phyloP scores from a whole-genome alignment of 1,284 basidiomycete genomes.

The Marasmius sp. region DNA sequence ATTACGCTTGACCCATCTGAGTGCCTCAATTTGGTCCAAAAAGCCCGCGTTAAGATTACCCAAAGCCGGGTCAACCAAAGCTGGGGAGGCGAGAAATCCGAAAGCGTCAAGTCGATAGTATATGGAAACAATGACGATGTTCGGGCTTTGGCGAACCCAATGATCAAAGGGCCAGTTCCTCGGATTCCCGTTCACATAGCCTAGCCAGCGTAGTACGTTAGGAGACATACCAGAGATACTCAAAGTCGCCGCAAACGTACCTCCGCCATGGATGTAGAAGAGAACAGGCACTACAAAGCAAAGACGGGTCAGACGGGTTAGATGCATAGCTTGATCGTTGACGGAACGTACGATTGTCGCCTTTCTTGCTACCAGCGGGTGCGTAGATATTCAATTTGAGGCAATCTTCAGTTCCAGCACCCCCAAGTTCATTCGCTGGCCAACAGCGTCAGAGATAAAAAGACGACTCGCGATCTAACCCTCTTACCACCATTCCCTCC shows the following conservation, averaged over 20 bases:
- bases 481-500: too few species aligned
- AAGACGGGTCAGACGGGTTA: neutral
- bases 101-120: constrained; percentile 53
- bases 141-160: constrained; percentile 50
- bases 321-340: neutral
- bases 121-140: constrained; percentile 48
- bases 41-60: constrained; percentile 63
- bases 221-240: constrained; percentile 1
- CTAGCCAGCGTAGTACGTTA: constrained; percentile 23
- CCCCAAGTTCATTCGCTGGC: constrained; percentile 49
- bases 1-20: constrained; percentile 61
- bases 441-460: too few species aligned
- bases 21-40: constrained; percentile 57
- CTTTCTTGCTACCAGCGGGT: constrained; percentile 39
- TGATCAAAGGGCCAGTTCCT: constrained; percentile 52
- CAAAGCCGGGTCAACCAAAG: constrained; percentile 34
- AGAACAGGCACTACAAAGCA: constrained; percentile 23
- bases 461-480: too few species aligned
- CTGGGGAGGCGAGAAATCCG: constrained; percentile 49
- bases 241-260: constrained; percentile 21
- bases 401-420: constrained; percentile 61
- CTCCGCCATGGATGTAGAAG: constrained; percentile 68
- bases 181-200: constrained; percentile 57
- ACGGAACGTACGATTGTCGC: constrained; percentile 38
- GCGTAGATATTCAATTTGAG: constrained; percentile 53